These are phyloP conservation scores for Athelia psychrophila DNA, from an alignment of 1,284 basidiomycete species.

Conservation along the genomic window DNA sequence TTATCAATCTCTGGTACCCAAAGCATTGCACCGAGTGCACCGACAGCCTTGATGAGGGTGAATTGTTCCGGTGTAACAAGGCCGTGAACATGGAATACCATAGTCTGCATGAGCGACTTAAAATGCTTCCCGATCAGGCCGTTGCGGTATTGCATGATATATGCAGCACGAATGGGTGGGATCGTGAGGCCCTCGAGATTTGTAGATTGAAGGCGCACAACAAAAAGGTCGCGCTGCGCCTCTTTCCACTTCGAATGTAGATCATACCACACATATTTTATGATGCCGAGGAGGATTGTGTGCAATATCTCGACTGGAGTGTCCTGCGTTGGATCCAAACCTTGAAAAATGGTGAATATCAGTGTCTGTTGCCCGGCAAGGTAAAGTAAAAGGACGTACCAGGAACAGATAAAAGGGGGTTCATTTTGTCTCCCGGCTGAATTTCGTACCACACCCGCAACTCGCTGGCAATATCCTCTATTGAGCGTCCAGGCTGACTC, in stretches of 20 bases:
- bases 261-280: slow-evolving; percentile 30
- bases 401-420: slow-evolving; percentile 12
- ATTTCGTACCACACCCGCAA: slow-evolving; percentile 15
- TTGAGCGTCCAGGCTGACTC: slow-evolving; percentile 6
- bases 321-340: slow-evolving; percentile 28
- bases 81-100: slow-evolving; percentile 17
- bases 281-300: slow-evolving; percentile 29
- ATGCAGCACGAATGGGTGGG: slow-evolving; percentile 14
- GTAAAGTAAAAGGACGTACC: not conserved
- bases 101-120: slow-evolving; percentile 16
- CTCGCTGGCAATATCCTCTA: slow-evolving; percentile 10
- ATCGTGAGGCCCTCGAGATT: slow-evolving; percentile 13
- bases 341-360: slow-evolving; percentile 9
- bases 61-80: slow-evolving; percentile 17
- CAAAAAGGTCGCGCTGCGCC: slow-evolving; percentile 7
- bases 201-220: slow-evolving; percentile 12
- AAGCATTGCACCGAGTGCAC: slow-evolving; percentile 25
- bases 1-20: slow-evolving; percentile 32
- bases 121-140: slow-evolving; percentile 19
- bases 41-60: slow-evolving; percentile 22
- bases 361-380: not conserved
- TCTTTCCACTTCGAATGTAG: slow-evolving; percentile 11
- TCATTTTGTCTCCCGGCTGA: slow-evolving; percentile 15
- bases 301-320: slow-evolving; percentile 36
- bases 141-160: slow-evolving; percentile 21